Conservation (phyloP, 2,329 filamentous ascomycete species). For the Fusarium neocosmosporiellum region DNA sequence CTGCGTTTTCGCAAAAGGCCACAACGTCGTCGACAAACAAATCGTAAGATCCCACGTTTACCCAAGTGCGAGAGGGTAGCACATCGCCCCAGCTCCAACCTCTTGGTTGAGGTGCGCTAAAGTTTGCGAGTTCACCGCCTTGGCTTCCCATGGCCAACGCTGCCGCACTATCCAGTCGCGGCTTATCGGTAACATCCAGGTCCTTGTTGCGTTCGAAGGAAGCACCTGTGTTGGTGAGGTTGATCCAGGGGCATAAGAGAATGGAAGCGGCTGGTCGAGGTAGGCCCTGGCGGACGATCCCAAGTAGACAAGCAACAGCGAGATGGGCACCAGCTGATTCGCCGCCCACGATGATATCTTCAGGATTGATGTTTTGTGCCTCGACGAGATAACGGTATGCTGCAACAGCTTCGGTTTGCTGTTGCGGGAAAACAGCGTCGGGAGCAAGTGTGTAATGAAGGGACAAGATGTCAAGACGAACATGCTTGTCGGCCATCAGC, state of each 20-base stretch:
- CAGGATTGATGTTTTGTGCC: background rate
- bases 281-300: background rate
- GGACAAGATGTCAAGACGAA: constrained; percentile 3
- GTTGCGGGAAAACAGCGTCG: background rate
- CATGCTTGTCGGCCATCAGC: background rate
- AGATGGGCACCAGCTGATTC: constrained; percentile 11
- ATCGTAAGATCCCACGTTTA: background rate
- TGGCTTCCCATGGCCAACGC: background rate
- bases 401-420: constrained; percentile 3
- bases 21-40: background rate
- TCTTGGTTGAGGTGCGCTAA: background rate
- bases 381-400: constrained; percentile 7
- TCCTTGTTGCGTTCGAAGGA: constrained; percentile 12
- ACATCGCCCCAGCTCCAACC: background rate
- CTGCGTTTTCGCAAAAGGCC: background rate
- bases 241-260: constrained; percentile 3
- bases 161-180: background rate
- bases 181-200: constrained; percentile 1
- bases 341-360: background rate
- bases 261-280: background rate
- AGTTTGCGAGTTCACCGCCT: background rate
- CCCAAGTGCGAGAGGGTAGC: background rate
- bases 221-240: background rate
- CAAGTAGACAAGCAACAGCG: background rate
- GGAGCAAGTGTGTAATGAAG: constrained; percentile 6